Conservation (phyloP, 2,329 filamentous ascomycete species). For the Gaeumannomyces tritici region DNA sequence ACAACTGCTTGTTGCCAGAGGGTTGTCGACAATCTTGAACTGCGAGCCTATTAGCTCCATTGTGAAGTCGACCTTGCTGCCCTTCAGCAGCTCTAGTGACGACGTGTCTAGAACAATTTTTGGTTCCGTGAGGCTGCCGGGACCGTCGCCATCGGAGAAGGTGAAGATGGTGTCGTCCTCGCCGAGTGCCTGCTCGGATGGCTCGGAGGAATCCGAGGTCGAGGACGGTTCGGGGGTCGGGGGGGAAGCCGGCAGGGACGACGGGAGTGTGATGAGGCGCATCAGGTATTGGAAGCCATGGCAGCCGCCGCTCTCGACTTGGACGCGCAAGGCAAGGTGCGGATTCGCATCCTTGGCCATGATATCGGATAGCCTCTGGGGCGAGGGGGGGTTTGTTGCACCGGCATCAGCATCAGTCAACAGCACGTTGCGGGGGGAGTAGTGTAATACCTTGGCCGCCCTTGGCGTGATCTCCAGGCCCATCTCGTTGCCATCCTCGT, state of each 20-base stretch:
- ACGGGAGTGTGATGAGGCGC: constrained; percentile 61
- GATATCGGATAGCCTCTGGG: constrained; percentile 64
- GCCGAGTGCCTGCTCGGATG: constrained; percentile 23
- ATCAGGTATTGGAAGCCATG: constrained; percentile 98
- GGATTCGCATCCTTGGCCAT: constrained; percentile 66
- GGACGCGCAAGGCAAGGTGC: constrained; percentile 76
- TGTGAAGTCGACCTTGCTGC: constrained; percentile 93
- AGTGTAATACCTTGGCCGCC: constrained; percentile 59
- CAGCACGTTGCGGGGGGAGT: neutral
- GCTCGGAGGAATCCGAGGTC: constrained; percentile 14
- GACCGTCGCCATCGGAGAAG: constrained; percentile 45
- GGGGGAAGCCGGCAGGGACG: constrained; percentile 16
- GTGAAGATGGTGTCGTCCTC: constrained; percentile 88
- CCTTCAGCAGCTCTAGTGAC: constrained; percentile 79
- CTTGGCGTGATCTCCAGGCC: constrained; percentile 73
- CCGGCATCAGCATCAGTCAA: neutral
- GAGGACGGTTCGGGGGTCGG: constrained; percentile 7
- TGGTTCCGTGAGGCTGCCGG: constrained; percentile 32
- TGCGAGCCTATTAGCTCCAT: constrained; percentile 83
- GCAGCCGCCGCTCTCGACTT: constrained; percentile 88
- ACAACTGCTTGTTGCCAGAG: constrained; percentile 83
- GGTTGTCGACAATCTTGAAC: constrained; percentile 95
- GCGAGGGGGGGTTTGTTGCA: constrained; percentile 1
- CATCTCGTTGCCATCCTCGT: constrained; percentile 81
- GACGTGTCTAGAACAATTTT: constrained; percentile 84